Base-by-base conservation (phyloP, 1,139 yeast species). In the Candida gigantensis region DNA sequence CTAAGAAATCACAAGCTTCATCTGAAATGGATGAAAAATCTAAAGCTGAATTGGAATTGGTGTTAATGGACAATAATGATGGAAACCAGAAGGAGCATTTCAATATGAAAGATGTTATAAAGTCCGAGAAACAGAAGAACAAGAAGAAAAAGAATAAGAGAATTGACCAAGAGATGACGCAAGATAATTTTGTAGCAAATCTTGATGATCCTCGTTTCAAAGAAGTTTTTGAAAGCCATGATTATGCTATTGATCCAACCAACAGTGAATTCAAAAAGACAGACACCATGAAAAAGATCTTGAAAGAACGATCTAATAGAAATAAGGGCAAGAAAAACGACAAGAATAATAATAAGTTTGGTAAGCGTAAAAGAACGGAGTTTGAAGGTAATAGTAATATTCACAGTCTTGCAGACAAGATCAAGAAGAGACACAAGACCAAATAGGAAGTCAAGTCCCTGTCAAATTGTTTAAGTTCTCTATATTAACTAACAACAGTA, bases 161-260 rank as follows among this genome's bases (percentile, higher is more conserved):
- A 45, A 68, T 66, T 36, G 68, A 61, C 31, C 59, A 57, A 14
- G 72, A 62, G 31, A 54, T 60, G 52, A 56, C 60, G n/a, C 79
- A 73, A 43, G 87, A 86, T 47, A 79, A 81, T 43, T 83, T 88
- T 53, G 71, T 76, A 42, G 76, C 84, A 10, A 84, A 82, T 47
- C 71, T 82, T 57, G 66, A 70, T 37, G 99, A 94, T 69, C 83
- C 85, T 18, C 84, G 99, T 65, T 94, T 94, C 70, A 73, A 75
- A 30, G 96, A 88, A 51, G 74, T 92, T 47, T 90, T 86, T 55
- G 95, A 89, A 50, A 81, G 80, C 47, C 96, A 87, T 47, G 95
- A 85, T 41, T 94, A 81, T 62, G 96, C 97, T 7, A 88, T 92
- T 52, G 95, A 86, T 59, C 92, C 96, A 14, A 83, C 95, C 12